These are phyloP conservation scores for Colletotrichum spinosum DNA, from an alignment of 2,329 filamentous ascomycete species.

Conservation along the genomic window DNA sequence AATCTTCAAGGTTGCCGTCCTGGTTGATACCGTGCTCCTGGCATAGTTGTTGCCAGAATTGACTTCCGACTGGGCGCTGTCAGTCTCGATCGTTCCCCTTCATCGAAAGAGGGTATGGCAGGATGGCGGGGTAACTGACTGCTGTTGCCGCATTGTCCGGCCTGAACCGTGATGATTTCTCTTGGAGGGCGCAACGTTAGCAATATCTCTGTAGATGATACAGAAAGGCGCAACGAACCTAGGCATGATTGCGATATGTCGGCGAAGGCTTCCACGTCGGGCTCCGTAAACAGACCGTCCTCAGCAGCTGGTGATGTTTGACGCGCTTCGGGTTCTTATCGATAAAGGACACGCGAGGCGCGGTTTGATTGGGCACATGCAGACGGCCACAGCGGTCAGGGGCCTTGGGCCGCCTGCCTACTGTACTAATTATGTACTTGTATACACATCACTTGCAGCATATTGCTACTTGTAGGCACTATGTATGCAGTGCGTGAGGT, in stretches of 20 bases:
- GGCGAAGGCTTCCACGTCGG: constrained; percentile 28
- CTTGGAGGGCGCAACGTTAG: constrained; percentile 57
- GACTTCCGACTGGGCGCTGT: constrained; percentile 80
- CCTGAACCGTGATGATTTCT: constrained; percentile 99
- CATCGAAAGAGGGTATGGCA: neutral
- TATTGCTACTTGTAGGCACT: neutral
- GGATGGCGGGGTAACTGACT: constrained; percentile 70
- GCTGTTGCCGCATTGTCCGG: constrained; percentile 99
- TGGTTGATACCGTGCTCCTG: constrained; percentile 98
- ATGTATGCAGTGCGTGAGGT: no score
- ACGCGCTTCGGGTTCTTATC: constrained; percentile 37
- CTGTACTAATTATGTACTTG: no score
- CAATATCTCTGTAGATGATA: neutral
- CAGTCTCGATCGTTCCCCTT: constrained; percentile 41
- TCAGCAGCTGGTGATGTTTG: constrained; percentile 31
- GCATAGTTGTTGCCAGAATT: constrained; percentile 99
- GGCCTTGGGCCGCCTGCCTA: neutral
- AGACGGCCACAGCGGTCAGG: neutral
- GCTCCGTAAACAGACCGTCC: constrained; percentile 23
- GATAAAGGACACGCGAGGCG: constrained; percentile 37
- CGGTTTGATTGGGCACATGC: constrained; percentile 17
- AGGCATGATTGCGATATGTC: constrained; percentile 32
- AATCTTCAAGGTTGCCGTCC: constrained; percentile 96
- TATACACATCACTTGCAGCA: neutral
- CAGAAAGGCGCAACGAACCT: constrained; percentile 23